phyloP scores from a whole-genome alignment of 2,329 filamentous ascomycete species.

The Neofusicoccum kwambonambiense region DNA sequence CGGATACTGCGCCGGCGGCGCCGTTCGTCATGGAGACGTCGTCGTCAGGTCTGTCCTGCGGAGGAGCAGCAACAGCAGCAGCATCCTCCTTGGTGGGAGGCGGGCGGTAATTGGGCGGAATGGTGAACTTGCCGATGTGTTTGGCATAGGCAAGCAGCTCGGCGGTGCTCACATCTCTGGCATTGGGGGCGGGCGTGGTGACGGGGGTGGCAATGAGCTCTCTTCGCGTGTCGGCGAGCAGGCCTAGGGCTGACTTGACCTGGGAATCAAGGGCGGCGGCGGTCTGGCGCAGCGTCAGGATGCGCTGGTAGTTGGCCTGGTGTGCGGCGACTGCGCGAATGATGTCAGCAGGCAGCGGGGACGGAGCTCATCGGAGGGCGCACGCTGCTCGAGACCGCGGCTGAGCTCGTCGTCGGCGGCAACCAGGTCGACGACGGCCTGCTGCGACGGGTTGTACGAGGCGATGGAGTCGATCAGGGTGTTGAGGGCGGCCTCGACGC shows the following conservation, averaged over 20 bases:
- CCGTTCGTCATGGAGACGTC: slow-evolving; percentile 30
- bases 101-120: slow-evolving; percentile 59
- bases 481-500: slow-evolving; percentile 54
- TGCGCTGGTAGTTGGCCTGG: slow-evolving; percentile 70
- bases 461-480: slow-evolving; percentile 75
- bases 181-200: slow-evolving; percentile 39
- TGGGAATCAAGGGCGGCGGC: slow-evolving; percentile 67
- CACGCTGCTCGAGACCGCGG: slow-evolving; percentile 65
- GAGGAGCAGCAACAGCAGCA: slow-evolving; percentile 20
- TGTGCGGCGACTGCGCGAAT: slow-evolving; percentile 63
- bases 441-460: slow-evolving; percentile 73
- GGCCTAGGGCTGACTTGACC: slow-evolving; percentile 67
- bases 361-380: slow-evolving; percentile 11
- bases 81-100: slow-evolving; percentile 22
- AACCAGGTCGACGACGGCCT: slow-evolving; percentile 67
- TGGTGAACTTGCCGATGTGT: slow-evolving; percentile 75
- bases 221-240: slow-evolving; percentile 70
- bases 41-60: slow-evolving; percentile 19
- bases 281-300: slow-evolving; percentile 66
- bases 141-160: slow-evolving; percentile 76
- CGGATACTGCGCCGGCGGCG: slow-evolving; percentile 26
- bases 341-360: slow-evolving; percentile 3
- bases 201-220: slow-evolving; percentile 61
- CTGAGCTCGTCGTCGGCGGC: slow-evolving; percentile 68
- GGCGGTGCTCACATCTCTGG: slow-evolving; percentile 60